phyloP scores from a whole-genome alignment of 1,284 basidiomycete genomes.

The Meira nashicola region DNA sequence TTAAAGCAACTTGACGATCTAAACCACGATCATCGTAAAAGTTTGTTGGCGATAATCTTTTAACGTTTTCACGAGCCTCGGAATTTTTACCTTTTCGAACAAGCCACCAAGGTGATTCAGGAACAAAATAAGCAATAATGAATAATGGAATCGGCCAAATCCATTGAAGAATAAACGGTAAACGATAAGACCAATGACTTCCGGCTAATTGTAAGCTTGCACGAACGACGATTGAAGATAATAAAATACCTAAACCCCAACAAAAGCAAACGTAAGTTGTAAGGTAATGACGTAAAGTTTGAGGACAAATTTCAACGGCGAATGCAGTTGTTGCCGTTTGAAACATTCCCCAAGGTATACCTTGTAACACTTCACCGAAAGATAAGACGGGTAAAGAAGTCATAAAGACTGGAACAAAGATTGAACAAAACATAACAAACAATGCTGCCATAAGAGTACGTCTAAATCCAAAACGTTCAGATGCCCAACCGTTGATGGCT shows the following conservation, averaged over 20 bases:
- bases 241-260: conserved; percentile 9
- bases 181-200: conserved; percentile 42
- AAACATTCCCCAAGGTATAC: conserved; percentile 53
- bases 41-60: conserved; percentile 24
- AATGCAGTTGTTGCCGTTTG: conserved; percentile 56
- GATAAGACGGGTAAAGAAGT: conserved; percentile 52
- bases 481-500: conserved; percentile 51
- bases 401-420: conserved; percentile 55
- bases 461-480: conserved; percentile 55
- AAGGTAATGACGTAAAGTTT: conserved; percentile 54
- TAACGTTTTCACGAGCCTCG: conserved; percentile 23
- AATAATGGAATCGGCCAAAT: conserved; percentile 33
- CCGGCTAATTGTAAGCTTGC: conserved; percentile 31
- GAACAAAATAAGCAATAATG: conserved; percentile 42
- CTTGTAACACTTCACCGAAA: conserved; percentile 53
- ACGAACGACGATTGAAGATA: conserved; percentile 50
- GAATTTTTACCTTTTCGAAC: conserved; percentile 41
- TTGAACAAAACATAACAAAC: conserved; percentile 49
- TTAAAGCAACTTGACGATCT: conserved; percentile 24
- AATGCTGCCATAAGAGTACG: conserved; percentile 48
- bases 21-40: conserved; percentile 33
- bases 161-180: conserved; percentile 55
- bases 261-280: conserved; percentile 56
- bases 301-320: conserved; percentile 57
- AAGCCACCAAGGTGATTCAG: conserved; percentile 51